Evolutionary conservation across 2,329 filamentous ascomycete species (phyloP).

Genomic region (Phaeosphaeriaceae sp.): DNA sequence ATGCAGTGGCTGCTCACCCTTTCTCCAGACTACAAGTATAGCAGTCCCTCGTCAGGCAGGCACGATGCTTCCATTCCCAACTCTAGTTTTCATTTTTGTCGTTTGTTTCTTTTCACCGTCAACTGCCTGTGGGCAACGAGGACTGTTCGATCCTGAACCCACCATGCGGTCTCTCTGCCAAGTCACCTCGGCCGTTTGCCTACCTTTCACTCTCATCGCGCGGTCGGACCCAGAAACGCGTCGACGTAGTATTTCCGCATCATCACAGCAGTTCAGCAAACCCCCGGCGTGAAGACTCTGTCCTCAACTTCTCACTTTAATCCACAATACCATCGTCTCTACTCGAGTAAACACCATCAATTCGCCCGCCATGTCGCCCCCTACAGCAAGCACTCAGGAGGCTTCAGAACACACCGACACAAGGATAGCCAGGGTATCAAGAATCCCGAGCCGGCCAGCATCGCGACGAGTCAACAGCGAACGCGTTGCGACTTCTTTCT

Average conservation of each 20-base stretch:
- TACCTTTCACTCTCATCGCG: not conserved
- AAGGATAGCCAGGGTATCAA: not conserved
- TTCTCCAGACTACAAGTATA: not conserved
- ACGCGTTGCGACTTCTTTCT: conserved; percentile 14
- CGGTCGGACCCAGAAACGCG: not conserved
- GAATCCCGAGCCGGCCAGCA: conserved; percentile 13
- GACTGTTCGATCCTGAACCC: not conserved
- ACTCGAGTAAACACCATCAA: not conserved
- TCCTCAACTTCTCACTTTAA: not conserved
- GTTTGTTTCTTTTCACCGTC: not conserved
- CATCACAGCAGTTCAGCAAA: not conserved
- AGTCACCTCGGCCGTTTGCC: not conserved
- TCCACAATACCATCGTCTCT: not conserved
- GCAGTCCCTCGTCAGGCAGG: not conserved
- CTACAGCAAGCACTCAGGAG: conserved; percentile 18
- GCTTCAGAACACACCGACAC: conserved; percentile 6
- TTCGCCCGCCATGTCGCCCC: conserved; percentile 13
- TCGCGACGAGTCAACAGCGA: not conserved
- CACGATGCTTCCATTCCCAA: not conserved
- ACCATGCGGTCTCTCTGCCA: not conserved
- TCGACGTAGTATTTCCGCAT: conserved; percentile 3
- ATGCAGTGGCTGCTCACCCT: not conserved
- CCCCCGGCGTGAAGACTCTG: not conserved
- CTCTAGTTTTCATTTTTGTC: not conserved
- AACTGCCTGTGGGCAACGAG: not conserved